Evolutionary conservation across 2,329 filamentous ascomycete genomes (phyloP), one percentile per base, ranked within the genome.

Genomic region (Shiraia bambusicola): DNA sequence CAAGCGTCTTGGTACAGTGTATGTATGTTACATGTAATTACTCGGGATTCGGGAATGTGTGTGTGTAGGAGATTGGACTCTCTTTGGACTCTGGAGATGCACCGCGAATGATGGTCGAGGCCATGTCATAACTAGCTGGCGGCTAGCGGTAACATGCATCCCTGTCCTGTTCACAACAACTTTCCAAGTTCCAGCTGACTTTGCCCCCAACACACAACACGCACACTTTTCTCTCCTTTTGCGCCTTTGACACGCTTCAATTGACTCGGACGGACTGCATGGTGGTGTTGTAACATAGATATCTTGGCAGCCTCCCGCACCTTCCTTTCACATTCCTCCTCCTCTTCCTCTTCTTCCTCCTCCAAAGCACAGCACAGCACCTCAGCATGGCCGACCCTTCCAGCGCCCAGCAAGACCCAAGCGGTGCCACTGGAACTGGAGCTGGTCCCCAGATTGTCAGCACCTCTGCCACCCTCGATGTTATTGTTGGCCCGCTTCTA

Each of bases 401-500:
- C 37, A 35, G 40, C 10, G 29, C 44, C 22, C 58, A 56, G 27
- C 46, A 52, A 34, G 54, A 59, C 15, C 33, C 52, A 15, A 62
- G 50, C 38, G 62, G 61, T 29, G 49, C 44, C 28, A 46, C 56
- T 17, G 72, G 73, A 34, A 59, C 74, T 36, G 73, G 72, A 19
- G 46, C 52, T 6, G 73, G 72, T 2, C 72, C 72, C 5, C 70
- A 74, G 54, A 51, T 73, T 19, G 28, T 67, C 36, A 72, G 70
- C 61, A 73, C 72, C 8, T 61, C 62, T 5, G 49, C 60, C 14
- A 54, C 52, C 5, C 45, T 73, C 58, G 81, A 87, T 47, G 77
- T 90, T 19, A 74, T 86, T 11, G 84, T 81, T 54, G 87, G 87
- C 1, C 87, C 87, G 14, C 72, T 92, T 51, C 71, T 92, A 49